Base-by-base conservation (phyloP, 805 yeast genomes). In the Suhomyces vadensis region DNA sequence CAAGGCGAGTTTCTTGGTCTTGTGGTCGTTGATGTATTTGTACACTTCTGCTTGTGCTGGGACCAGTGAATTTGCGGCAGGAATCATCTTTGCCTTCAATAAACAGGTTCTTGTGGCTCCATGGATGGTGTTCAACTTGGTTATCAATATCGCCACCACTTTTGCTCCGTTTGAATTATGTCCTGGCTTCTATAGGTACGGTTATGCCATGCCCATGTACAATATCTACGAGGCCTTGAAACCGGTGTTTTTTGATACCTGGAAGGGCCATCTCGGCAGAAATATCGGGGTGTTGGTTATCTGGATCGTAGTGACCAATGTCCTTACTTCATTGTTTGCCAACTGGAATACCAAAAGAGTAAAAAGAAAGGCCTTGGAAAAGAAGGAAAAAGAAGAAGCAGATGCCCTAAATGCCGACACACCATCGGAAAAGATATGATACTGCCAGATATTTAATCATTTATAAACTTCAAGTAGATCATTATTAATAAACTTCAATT, bases 171-270 rank as follows among this genome's bases (percentile, higher is more conserved):
- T 67, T 27, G 65, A 51, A 4, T 53, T 69, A 26, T 44, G 51
- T 20, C 69, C 74, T 0, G 52, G 54, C 7, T 58, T 68, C 35
- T 65, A 54, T 45, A 54, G 63, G 35, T 66, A 57, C 44, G 73
- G 73, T 1, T 67, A 68, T 48, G 69, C 67, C 9, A 44, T 65
- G 50, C 73, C 71, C 3, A 64, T 67, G 67, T 58, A 49, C 48
- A 63, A 65, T 38, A 53, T 59, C 0, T 65, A 58, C 37, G 66
- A 64, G 40, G 57, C 61, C 1, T 52, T 64, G 42, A 62, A 57
- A 45, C 69, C 67, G 14, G 58, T 66, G 6, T 63, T 66, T 41
- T 67, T 65, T 38, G 42, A 66, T 43, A 64, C 69, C 2, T 62
- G 63, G 60, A 64, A 63, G 49, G 68, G 67, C 3, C 42, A 54